These are phyloP conservation scores for Salix brachista DNA, from an alignment of 345 rosid species.

Conservation along the genomic window DNA sequence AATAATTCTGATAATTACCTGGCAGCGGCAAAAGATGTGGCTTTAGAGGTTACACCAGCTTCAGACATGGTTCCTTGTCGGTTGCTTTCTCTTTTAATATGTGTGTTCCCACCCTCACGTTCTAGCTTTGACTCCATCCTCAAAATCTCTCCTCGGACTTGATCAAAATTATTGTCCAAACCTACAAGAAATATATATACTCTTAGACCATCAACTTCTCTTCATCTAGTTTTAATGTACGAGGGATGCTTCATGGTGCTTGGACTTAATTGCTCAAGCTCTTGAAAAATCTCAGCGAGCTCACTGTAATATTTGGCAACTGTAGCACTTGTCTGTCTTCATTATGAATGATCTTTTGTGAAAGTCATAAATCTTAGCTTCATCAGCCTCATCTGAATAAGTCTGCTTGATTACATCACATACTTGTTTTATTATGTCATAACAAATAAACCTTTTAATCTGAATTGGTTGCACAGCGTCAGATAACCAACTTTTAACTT, in stretches of 20 bases:
- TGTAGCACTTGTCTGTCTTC: no score
- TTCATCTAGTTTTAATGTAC: background rate
- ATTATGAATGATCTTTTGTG: no score
- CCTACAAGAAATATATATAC: no score
- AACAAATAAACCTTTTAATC: no score
- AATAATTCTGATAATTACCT: background rate
- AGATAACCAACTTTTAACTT: no score
- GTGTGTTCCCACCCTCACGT: background rate
- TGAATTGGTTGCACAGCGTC: no score
- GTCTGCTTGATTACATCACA: no score
- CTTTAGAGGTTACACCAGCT: background rate
- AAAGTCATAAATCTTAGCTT: no score
- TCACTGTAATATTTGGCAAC: no score
- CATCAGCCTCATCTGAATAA: no score
- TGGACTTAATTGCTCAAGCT: background rate
- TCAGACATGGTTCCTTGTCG: background rate
- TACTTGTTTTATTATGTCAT: no score
- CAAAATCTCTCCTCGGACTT: background rate
- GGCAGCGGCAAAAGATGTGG: background rate
- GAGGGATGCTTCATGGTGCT: background rate
- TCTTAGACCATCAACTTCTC: background rate
- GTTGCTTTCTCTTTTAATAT: background rate
- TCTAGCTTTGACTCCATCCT: background rate
- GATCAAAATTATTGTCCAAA: background rate
- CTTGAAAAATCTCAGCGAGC: background rate